Percentiles rank a stretch among this genome's conserved stretches.
phyloP scores from a whole-genome alignment of 768 basidiomycete genomes.

The Suillus alpinus region DNA sequence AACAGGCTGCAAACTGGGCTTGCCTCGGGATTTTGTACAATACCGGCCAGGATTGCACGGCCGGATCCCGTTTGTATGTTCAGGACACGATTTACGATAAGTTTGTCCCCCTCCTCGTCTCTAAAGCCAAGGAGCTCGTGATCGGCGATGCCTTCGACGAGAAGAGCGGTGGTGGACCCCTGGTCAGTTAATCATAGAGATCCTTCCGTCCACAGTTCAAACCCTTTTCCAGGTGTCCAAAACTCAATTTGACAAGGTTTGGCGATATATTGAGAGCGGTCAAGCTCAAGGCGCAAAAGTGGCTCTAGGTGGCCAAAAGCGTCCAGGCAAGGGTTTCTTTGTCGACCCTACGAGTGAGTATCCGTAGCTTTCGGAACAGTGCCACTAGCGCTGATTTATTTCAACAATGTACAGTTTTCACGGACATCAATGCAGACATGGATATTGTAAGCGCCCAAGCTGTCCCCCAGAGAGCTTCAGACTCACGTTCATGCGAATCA shows the following conservation, averaged over 20 bases:
- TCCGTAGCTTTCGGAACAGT: slow-evolving; percentile 8
- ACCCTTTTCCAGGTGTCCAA: slow-evolving; percentile 64
- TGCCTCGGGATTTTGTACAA: slow-evolving; percentile 86
- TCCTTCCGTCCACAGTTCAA: slow-evolving; percentile 2
- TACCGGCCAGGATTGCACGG: slow-evolving; percentile 91
- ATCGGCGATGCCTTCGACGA: slow-evolving; percentile 84
- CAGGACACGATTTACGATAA: slow-evolving; percentile 87
- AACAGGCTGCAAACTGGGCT: slow-evolving; percentile 82
- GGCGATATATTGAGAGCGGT: slow-evolving; percentile 85
- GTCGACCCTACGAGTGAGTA: slow-evolving; percentile 84
- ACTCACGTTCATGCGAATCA: slow-evolving; percentile 25
- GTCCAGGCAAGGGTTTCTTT: slow-evolving; percentile 77
- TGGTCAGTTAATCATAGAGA: slow-evolving; percentile 49
- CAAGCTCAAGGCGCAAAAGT: slow-evolving; percentile 80
- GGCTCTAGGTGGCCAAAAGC: slow-evolving; percentile 77
- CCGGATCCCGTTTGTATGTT: slow-evolving; percentile 86
- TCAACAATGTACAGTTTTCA: slow-evolving; percentile 58
- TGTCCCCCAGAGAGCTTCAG: slow-evolving; percentile 2
- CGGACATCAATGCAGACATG: slow-evolving; percentile 77
- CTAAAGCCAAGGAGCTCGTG: slow-evolving; percentile 63
- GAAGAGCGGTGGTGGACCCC: slow-evolving; percentile 72
- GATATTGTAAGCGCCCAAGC: slow-evolving; percentile 59
- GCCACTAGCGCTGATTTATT: slow-evolving; percentile 5
- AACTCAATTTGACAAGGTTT: slow-evolving; percentile 80
- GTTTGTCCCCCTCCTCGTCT: slow-evolving; percentile 65